Evolutionary conservation across 1,139 yeast genomes (phyloP), one percentile per base, ranked within the genome.

Genomic region (Yamadazyma mexicana): DNA sequence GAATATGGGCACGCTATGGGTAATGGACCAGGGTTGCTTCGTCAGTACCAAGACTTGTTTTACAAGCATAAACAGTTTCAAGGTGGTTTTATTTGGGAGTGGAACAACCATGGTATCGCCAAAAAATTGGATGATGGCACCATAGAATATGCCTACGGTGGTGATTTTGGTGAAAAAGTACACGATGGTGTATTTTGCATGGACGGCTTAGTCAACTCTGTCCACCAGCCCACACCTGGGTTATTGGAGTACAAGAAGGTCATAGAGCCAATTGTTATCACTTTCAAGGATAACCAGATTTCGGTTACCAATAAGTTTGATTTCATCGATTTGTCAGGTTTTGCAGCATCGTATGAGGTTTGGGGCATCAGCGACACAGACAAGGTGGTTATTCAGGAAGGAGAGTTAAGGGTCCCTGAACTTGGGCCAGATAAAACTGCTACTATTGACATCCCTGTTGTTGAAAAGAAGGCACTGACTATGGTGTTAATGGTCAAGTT

Each of bases 1-100:
- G 69, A 64, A 45, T 64, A 59, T 46, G 66, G 51, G 11, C 69
- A 64, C 41, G 65, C 68, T 4, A 64, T 64, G 69, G 69, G 69
- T 6, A 63, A 63, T 41, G 66, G 67, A 1, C 69, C 69, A 1
- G 69, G 69, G 1, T 54, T 55, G 6, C 32, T 63, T 29, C 50
- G 52, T 27, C 66, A 64, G 36, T 64, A 64, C 37, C 57, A 54
- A 40, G 64, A 60, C 9, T 41, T 59, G 18, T 61, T 64, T 44
- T 54, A 60, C 37, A 50, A 58, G 38, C 45, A 59, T 34, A 48
- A 48, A 2, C 46, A 60, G 7, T 40, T 59, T 12, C 66, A 61
- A 39, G 69, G 69, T 11, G 69, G 69, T 5, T 63, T 60, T 43
- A 49, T 64, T 20, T 64, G 69, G 69, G 69, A 64, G 43, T 64